phyloP scores from a whole-genome alignment of 73 alveolate genomes.

The Uronychia setigera region DNA sequence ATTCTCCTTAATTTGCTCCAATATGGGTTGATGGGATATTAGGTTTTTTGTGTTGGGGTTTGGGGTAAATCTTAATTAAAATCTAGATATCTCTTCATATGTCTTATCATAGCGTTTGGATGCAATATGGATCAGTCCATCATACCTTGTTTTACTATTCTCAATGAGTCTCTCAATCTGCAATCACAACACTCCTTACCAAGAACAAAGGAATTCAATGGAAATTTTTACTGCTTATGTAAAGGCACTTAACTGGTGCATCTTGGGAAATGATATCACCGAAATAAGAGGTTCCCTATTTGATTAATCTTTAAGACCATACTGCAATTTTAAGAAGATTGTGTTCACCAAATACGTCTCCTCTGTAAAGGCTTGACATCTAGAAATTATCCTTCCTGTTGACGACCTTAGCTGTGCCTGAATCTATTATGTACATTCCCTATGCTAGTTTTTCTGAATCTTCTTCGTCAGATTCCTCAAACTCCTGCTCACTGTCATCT shows the following conservation, averaged over 20 bases:
- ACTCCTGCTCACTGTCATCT: too few relatives aligned
- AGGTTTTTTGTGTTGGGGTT: too few relatives aligned
- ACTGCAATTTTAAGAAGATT: not conserved
- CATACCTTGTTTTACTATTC: not conserved
- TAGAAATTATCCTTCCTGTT: not conserved
- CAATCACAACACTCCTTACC: not conserved
- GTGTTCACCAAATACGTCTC: not conserved
- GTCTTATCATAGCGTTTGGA: not conserved
- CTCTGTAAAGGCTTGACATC: not conserved
- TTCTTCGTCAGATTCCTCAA: not conserved
- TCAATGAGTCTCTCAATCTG: not conserved
- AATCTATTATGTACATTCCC: not conserved
- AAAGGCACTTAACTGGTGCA: not conserved
- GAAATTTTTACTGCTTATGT: not conserved
- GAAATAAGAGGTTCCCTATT: not conserved
- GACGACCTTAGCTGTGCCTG: not conserved
- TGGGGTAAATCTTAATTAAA: too few relatives aligned
- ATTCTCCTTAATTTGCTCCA: too few relatives aligned
- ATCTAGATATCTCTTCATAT: too few relatives aligned
- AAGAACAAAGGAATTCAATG: not conserved
- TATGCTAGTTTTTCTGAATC: not conserved
- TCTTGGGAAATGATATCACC: not conserved
- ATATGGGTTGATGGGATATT: too few relatives aligned
- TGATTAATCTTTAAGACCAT: not conserved
- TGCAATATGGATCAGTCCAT: not conserved